Evolutionary conservation across 2,329 filamentous ascomycete species (phyloP).

Genomic region (Trichoderma cornu-damae): DNA sequence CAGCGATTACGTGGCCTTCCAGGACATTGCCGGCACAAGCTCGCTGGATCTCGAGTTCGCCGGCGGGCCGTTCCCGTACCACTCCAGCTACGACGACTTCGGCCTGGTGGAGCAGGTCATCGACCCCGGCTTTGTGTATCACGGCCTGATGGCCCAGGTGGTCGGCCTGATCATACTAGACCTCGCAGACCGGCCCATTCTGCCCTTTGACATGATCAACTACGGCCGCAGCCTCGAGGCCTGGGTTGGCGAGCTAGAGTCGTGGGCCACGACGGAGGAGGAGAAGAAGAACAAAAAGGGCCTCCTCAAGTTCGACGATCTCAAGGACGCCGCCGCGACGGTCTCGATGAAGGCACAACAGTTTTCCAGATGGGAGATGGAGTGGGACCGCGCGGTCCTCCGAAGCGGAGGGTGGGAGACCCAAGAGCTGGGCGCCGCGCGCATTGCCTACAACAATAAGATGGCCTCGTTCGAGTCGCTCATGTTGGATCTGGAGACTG

Average conservation of each 20-base stretch:
- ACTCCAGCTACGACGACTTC: slow-evolving; percentile 85
- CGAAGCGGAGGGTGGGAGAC: slow-evolving; percentile 72
- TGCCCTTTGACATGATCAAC: slow-evolving; percentile 73
- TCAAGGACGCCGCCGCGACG: slow-evolving; percentile 53
- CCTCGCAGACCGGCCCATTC: slow-evolving; percentile 70
- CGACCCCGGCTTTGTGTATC: slow-evolving; percentile 79
- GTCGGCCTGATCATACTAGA: slow-evolving; percentile 80
- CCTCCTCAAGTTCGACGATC: slow-evolving; percentile 30
- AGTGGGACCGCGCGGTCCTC: slow-evolving; percentile 70
- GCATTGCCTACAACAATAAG: slow-evolving; percentile 72
- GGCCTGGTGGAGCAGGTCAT: slow-evolving; percentile 76
- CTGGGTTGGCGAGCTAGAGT: slow-evolving; percentile 63
- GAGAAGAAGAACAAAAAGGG: slow-evolving; percentile 26
- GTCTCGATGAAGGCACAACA: slow-evolving; percentile 47
- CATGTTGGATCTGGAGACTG: slow-evolving; percentile 68
- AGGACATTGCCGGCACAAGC: slow-evolving; percentile 82
- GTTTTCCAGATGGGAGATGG: slow-evolving; percentile 71
- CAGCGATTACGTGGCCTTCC: slow-evolving; percentile 85
- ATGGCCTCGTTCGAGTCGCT: slow-evolving; percentile 79
- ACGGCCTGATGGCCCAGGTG: slow-evolving; percentile 72
- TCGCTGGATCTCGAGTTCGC: slow-evolving; percentile 79
- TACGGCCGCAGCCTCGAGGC: slow-evolving; percentile 62
- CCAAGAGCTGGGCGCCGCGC: slow-evolving; percentile 57
- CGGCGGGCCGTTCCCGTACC: slow-evolving; percentile 62
- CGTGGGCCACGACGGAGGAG: slow-evolving; percentile 56